Percentiles rank a stretch among this genome's conserved stretches.
phyloP scores from a whole-genome alignment of 345 rosid genomes.

The rapeseed (Brassica napus) region Da-Ae NC_063435.1:7431501-7432000 shows the following conservation, averaged over 20 bases:
- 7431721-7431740: neutral
- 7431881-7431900: neutral
- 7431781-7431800: neutral
- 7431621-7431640: no score
- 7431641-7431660: no score
- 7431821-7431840: conserved; percentile 9
- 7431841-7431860: conserved; percentile 4
- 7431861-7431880: neutral
- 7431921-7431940: neutral
- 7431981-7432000: conserved; percentile 1
- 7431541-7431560: neutral
- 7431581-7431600: conserved; percentile 6
- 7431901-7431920: neutral
- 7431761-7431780: neutral
- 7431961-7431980: neutral
- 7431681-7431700: no score
- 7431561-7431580: neutral
- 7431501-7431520: neutral
- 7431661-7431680: no score
- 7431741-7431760: neutral
- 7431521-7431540: neutral
- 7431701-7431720: no score
- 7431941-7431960: neutral
- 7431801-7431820: neutral
- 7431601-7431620: no score